Evolutionary conservation across 139 green algal species (phyloP).

Genomic region (Chlorella sp.): DNA sequence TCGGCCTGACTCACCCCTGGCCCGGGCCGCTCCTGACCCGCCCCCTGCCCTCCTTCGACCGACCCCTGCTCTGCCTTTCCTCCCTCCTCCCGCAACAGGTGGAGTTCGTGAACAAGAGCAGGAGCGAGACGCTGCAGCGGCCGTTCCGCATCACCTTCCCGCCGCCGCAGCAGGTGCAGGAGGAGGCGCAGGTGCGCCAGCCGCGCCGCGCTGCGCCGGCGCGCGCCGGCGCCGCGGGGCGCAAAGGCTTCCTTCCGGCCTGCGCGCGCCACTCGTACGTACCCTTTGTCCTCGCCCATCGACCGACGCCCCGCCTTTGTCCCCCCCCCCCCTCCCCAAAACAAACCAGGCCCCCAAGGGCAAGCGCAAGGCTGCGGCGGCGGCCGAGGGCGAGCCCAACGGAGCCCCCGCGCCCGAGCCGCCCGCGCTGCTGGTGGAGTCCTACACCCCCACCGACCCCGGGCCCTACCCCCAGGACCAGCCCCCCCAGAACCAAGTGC

Average conservation of each 20-base stretch:
- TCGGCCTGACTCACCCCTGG: too few species aligned
- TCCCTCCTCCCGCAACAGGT: too few species aligned
- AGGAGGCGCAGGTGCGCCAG: constrained; percentile 1
- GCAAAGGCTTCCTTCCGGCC: too few species aligned
- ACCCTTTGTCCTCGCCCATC: too few species aligned
- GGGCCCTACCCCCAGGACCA: constrained; percentile 90
- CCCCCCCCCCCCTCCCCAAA: neutral
- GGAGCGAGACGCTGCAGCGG: constrained; percentile 31
- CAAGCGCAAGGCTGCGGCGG: constrained; percentile 43
- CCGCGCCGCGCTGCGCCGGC: too few species aligned
- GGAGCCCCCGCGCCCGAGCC: too few species aligned
- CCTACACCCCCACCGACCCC: constrained; percentile 79
- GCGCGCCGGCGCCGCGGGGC: too few species aligned
- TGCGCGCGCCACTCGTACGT: too few species aligned
- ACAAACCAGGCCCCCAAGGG: neutral
- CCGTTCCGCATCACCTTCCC: constrained; percentile 92
- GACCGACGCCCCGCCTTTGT: too few species aligned
- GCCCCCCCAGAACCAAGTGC: constrained; percentile 79
- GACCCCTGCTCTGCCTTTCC: too few species aligned
- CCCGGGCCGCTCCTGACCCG: too few species aligned
- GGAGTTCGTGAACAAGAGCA: constrained; percentile 38
- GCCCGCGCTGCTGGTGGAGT: constrained; percentile 74
- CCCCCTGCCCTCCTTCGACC: too few species aligned
- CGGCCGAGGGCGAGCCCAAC: constrained; percentile 14
- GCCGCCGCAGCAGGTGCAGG: constrained; percentile 23